phyloP scores from a whole-genome alignment of 306 rosid species.

The Corylus heterophylla region DNA sequence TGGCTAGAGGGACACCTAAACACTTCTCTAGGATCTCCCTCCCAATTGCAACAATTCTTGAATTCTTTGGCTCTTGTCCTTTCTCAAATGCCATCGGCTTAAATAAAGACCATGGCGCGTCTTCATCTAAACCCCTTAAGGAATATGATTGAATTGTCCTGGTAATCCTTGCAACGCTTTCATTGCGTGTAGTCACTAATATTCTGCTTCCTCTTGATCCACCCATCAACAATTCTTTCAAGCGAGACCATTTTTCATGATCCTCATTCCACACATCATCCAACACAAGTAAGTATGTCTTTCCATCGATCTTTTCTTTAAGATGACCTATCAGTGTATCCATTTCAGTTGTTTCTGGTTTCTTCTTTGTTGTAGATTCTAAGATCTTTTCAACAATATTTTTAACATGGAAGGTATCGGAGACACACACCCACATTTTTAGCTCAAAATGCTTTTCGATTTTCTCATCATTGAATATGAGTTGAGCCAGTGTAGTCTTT shows the following conservation, averaged over 20 bases:
- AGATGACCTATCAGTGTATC: neutral
- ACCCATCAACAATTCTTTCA: neutral
- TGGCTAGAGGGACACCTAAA: slow-evolving; percentile 17
- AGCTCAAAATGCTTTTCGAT: neutral
- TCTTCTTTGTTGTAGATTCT: neutral
- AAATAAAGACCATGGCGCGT: slow-evolving; percentile 3
- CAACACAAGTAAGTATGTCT: slow-evolving; percentile 5
- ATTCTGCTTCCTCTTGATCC: slow-evolving; percentile 15
- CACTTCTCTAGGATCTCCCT: neutral
- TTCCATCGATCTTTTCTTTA: neutral
- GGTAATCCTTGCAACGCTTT: neutral
- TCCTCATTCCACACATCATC: slow-evolving; percentile 11
- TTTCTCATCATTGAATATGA: neutral
- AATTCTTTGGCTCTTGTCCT: neutral
- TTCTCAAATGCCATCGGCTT: slow-evolving; percentile 14
- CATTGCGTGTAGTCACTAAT: slow-evolving; percentile 10
- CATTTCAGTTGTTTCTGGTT: neutral
- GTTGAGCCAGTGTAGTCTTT: slow-evolving; percentile 24
- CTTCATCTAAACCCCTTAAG: neutral
- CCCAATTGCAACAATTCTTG: neutral
- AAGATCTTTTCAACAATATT: neutral
- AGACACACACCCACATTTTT: slow-evolving; percentile 4
- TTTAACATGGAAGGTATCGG: neutral
- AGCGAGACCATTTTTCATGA: neutral
- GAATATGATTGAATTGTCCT: neutral